Evolutionary conservation across 768 basidiomycete genomes (phyloP), one percentile per base, ranked within the genome.

Genomic region (Mycena kentingensis): DNA sequence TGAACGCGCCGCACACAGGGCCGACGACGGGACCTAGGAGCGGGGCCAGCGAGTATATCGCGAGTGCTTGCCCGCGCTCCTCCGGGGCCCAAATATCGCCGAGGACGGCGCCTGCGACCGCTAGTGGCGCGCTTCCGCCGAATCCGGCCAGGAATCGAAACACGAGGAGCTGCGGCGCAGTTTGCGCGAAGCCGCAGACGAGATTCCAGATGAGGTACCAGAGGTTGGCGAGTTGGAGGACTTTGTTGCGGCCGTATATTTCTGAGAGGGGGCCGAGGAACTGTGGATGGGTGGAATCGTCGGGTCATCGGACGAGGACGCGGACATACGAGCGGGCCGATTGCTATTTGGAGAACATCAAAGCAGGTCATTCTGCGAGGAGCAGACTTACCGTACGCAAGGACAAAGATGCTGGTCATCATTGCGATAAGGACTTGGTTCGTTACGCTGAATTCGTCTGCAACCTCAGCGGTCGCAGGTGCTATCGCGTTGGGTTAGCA

Each of bases 231-330:
- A 21, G 32, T 34, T 45, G 41, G 11, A 55, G 44, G 8, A 55
- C 34, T 25, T 43, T 36, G 11, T 47, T 38, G 25, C 41, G 15
- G 10, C 38, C 46, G 27, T 25, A 90, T 10, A 90, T 75, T 65
- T 92, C 90, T 56, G 81, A 83, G 21, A 90, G 60, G 0, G 89
- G 90, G 0, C 83, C 87, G 22, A 79, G 48, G 35, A 79, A 52
- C 77, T 77, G 24, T 26, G 26, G 24, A 44, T 19, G 7, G 12
- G 34, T 34, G 51, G 48, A 42, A n/a, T 19, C 11, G 41, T 8
- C 24, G 11, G 26, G 12, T 22, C 25, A 24, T 7, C 5, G n/a
- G 8, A n/a, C 22, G 10, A 22, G 29, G 22, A 29, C 6, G 11
- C 13, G 22, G 10, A 57, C 71, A 53, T 54, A 78, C 77, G 43